Conservation (phyloP, 495 filamentous ascomycete genomes). For the Penicillium goetzii region DNA sequence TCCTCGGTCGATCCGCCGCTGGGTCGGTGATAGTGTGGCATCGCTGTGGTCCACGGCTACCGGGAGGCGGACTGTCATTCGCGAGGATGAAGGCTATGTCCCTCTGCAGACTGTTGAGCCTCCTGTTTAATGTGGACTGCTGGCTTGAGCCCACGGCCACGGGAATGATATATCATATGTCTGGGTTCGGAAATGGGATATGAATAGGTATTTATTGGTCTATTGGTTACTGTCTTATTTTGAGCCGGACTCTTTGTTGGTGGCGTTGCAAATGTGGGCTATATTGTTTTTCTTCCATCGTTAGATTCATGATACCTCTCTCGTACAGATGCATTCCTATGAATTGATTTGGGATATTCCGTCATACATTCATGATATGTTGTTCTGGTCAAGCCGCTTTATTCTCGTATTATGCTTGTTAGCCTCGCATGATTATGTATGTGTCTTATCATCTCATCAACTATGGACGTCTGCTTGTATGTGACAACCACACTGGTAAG, state of each 20-base stretch:
- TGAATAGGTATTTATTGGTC: not conserved
- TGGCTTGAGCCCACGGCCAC: not conserved
- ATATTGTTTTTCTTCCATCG: not conserved
- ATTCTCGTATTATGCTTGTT: not conserved
- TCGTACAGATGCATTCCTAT: constrained; percentile 13
- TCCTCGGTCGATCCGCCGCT: constrained; percentile 26
- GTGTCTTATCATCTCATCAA: too few species aligned
- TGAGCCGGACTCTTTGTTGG: constrained; percentile 5
- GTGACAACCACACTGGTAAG: too few species aligned
- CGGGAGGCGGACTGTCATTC: constrained; percentile 28
- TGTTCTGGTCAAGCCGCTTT: not conserved
- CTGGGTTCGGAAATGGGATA: not conserved
- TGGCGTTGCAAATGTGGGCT: not conserved
- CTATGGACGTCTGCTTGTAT: too few species aligned
- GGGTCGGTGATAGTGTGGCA: constrained; percentile 21
- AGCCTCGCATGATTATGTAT: too few species aligned
- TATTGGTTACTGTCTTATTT: not conserved
- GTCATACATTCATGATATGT: not conserved
- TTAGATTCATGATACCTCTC: constrained; percentile 26
- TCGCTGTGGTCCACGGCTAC: constrained; percentile 36
- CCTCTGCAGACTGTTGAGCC: constrained; percentile 51
- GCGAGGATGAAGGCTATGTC: constrained; percentile 48
- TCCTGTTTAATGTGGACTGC: constrained; percentile 27
- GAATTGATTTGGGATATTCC: not conserved
- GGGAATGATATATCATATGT: not conserved